Conservation (phyloP, 208 protist genomes). For the Crithidia mellificae region DNA sequence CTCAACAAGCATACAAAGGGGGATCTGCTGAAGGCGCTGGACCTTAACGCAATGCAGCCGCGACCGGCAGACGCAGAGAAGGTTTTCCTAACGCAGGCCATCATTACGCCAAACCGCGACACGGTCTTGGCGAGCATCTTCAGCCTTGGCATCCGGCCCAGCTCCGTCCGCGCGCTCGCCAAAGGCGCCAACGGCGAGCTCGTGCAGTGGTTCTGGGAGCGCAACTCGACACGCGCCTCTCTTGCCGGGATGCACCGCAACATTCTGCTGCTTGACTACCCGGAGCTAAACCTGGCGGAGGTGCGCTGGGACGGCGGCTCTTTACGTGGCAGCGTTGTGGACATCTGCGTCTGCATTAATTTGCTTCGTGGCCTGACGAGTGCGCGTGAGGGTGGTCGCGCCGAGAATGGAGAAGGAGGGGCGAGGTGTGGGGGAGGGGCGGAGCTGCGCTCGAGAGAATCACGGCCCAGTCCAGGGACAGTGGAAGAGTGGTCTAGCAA, state of each 20-base stretch:
- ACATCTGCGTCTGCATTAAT: constrained; percentile 50
- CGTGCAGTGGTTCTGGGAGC: constrained; percentile 39
- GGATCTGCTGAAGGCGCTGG: constrained; percentile 27
- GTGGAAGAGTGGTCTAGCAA: background rate
- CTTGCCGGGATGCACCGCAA: constrained; percentile 37
- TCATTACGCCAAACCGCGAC: constrained; percentile 30
- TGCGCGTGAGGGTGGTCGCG: too few species aligned
- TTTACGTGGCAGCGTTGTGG: constrained; percentile 20
- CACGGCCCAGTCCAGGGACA: background rate
- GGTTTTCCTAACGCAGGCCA: constrained; percentile 54
- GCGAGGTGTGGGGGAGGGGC: background rate
- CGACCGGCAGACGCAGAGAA: background rate
- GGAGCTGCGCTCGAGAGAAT: background rate
- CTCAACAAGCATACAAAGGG: constrained; percentile 29
- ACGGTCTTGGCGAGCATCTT: constrained; percentile 32
- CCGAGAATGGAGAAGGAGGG: too few species aligned
- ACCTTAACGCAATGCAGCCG: constrained; percentile 11
- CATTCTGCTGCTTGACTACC: constrained; percentile 58
- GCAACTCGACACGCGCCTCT: constrained; percentile 15
- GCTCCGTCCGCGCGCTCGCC: constrained; percentile 28
- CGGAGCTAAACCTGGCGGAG: constrained; percentile 13
- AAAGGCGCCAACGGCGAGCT: constrained; percentile 34
- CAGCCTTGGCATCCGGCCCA: background rate
- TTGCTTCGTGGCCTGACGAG: constrained; percentile 14
- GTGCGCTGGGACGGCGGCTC: constrained; percentile 14